These are phyloP conservation scores for Sporisorium sorghi DNA, from an alignment of 1,284 basidiomycete species.

Conservation along the genomic window DNA sequence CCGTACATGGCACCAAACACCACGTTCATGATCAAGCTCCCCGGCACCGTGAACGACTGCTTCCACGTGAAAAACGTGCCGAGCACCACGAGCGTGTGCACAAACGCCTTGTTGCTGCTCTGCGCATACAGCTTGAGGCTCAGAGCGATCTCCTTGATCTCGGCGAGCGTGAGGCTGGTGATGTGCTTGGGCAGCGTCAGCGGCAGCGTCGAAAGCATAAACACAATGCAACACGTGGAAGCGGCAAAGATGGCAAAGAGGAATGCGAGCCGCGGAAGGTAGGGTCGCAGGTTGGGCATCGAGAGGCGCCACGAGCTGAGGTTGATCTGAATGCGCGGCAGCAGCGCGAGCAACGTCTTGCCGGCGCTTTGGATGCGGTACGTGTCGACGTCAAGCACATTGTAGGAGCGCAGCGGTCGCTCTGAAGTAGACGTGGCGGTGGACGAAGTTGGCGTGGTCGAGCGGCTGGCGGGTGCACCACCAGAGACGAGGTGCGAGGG, in stretches of 20 bases:
- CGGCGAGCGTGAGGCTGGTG: slow-evolving; percentile 61
- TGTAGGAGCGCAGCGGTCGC: slow-evolving; percentile 12
- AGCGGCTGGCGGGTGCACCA: slow-evolving; percentile 24
- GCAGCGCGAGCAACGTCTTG: slow-evolving; percentile 22
- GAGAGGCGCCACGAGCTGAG: slow-evolving; percentile 39
- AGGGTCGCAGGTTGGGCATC: slow-evolving; percentile 54
- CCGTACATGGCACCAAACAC: slow-evolving; percentile 69
- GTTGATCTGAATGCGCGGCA: slow-evolving; percentile 49
- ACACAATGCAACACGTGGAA: slow-evolving; percentile 59
- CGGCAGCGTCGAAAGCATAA: slow-evolving; percentile 64
- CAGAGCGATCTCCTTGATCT: slow-evolving; percentile 64
- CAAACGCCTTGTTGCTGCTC: slow-evolving; percentile 43
- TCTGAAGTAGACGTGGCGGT: slow-evolving; percentile 21
- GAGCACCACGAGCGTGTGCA: slow-evolving; percentile 64
- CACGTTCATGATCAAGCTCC: slow-evolving; percentile 67
- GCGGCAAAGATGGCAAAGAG: slow-evolving; percentile 56
- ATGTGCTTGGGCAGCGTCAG: slow-evolving; percentile 63
- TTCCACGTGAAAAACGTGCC: slow-evolving; percentile 66
- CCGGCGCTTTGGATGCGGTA: slow-evolving; percentile 31
- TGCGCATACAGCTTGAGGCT: slow-evolving; percentile 59
- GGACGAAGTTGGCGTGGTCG: slow-evolving; percentile 40
- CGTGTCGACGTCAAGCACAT: slow-evolving; percentile 39
- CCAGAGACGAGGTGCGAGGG: slow-evolving; percentile 42
- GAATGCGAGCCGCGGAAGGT: slow-evolving; percentile 54
- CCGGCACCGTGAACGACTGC: slow-evolving; percentile 66